phyloP scores from a whole-genome alignment of 495 filamentous ascomycete genomes.

The Neurospora sp. region DNA sequence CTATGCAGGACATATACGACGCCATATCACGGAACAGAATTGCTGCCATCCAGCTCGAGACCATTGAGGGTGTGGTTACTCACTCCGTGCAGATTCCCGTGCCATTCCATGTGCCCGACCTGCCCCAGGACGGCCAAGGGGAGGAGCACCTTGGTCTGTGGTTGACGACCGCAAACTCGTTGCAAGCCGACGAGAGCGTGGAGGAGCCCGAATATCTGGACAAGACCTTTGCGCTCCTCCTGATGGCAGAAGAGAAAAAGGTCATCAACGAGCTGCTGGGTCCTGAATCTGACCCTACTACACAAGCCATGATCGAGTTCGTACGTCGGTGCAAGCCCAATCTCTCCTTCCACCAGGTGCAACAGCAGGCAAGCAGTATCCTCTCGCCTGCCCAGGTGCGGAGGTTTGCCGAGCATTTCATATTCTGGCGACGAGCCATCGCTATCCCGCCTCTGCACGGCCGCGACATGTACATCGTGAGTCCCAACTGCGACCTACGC shows the following conservation, averaged over 20 bases:
- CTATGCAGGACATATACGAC: conserved; percentile 69
- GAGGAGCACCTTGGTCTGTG: conserved; percentile 63
- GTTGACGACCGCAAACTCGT: conserved; percentile 75
- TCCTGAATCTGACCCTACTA: conserved; percentile 53
- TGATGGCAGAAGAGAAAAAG: conserved; percentile 73
- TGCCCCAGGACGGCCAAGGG: conserved; percentile 53
- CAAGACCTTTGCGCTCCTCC: conserved; percentile 75
- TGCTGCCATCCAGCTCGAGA: conserved; percentile 46
- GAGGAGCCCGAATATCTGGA: conserved; percentile 54
- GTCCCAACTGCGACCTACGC: conserved; percentile 76
- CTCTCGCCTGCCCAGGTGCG: conserved; percentile 73
- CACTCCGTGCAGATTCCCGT: conserved; percentile 83
- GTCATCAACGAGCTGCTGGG: conserved; percentile 64
- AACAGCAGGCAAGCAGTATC: conserved; percentile 47
- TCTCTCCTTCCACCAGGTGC: conserved; percentile 75
- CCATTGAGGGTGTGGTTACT: conserved; percentile 37
- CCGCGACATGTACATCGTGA: conserved; percentile 86
- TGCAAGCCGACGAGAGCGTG: conserved; percentile 53
- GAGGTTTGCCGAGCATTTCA: conserved; percentile 77
- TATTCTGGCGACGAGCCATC: conserved; percentile 88
- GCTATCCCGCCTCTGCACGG: conserved; percentile 86
- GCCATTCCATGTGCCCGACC: conserved; percentile 60
- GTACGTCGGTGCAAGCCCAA: conserved; percentile 75
- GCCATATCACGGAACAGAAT: conserved; percentile 76
- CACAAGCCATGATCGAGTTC: conserved; percentile 68